These are phyloP conservation scores for Suillus americanus DNA, from an alignment of 768 basidiomycete species.

Conservation along the genomic window DNA sequence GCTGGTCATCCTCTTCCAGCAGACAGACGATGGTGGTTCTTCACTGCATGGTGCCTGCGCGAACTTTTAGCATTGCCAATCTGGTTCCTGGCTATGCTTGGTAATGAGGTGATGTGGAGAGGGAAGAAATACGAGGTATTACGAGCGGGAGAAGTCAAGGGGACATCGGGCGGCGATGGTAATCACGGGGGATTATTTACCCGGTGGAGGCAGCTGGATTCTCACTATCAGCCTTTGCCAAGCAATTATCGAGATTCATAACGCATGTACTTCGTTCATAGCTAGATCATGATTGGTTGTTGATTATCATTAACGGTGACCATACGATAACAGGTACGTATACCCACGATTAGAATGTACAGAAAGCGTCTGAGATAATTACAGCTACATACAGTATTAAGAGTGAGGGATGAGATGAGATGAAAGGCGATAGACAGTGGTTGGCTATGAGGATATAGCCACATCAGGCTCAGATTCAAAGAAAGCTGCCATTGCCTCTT, in stretches of 20 bases:
- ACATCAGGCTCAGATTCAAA: conserved; percentile 19
- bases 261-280: neutral
- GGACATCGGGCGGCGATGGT: conserved; percentile 21
- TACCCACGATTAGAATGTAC: conserved; percentile 37
- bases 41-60: conserved; percentile 75
- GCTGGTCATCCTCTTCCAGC: conserved; percentile 60
- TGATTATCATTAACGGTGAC: conserved; percentile 3
- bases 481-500: conserved; percentile 31
- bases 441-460: conserved; percentile 3
- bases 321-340: conserved; percentile 34
- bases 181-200: conserved; percentile 26
- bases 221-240: conserved; percentile 3
- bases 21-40: conserved; percentile 54
- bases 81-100: conserved; percentile 79
- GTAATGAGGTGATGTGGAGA: conserved; percentile 85
- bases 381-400: conserved; percentile 10
- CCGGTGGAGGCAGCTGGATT: conserved; percentile 18
- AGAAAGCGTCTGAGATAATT: conserved; percentile 23
- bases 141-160: conserved; percentile 66
- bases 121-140: conserved; percentile 76
- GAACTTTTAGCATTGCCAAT: conserved; percentile 89
- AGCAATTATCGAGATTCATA: conserved; percentile 19
- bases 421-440: neutral
- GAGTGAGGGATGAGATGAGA: neutral
- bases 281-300: neutral